A percentile compares a stretch with the other conserved stretches of the same genome.
These are phyloP conservation scores for Zymoseptoria passerinii DNA, from an alignment of 2,329 filamentous ascomycete species.

Conservation along the genomic window DNA sequence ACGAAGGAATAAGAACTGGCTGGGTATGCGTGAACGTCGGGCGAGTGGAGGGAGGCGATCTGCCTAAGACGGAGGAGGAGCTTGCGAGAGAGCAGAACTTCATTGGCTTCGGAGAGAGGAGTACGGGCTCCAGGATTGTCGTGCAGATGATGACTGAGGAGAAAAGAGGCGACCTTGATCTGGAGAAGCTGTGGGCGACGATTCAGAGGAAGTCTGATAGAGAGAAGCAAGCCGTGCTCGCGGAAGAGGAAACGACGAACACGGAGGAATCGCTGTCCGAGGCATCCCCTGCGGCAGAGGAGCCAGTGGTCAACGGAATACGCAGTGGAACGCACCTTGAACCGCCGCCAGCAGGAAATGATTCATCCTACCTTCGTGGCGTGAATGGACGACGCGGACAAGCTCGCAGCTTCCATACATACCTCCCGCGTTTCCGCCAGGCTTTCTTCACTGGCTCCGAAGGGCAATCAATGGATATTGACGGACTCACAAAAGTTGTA, in stretches of 20 bases:
- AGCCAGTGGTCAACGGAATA: background rate
- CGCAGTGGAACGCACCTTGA: background rate
- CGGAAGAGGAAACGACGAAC: background rate
- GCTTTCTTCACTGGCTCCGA: background rate
- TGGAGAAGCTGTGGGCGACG: slow-evolving; percentile 54
- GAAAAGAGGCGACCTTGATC: slow-evolving; percentile 57
- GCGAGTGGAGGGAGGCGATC: slow-evolving; percentile 59
- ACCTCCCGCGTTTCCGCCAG: background rate
- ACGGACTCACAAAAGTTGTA: background rate
- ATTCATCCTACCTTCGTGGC: slow-evolving; percentile 2
- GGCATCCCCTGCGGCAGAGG: background rate
- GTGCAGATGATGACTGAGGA: slow-evolving; percentile 66
- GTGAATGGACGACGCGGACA: background rate
- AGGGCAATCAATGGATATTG: background rate
- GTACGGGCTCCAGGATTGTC: slow-evolving; percentile 53
- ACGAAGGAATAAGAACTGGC: slow-evolving; percentile 83
- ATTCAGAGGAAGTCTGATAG: slow-evolving; percentile 20
- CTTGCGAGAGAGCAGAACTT: slow-evolving; percentile 45
- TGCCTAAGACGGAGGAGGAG: slow-evolving; percentile 39
- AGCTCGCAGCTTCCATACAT: background rate
- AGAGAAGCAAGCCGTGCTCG: slow-evolving; percentile 15
- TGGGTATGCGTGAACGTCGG: slow-evolving; percentile 95
- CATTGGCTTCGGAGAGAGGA: slow-evolving; percentile 65
- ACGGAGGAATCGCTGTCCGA: background rate
- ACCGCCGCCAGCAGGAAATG: slow-evolving; percentile 1